Base-by-base conservation (phyloP, 306 rosid genomes). In the Leucaena leucocephala region DNA sequence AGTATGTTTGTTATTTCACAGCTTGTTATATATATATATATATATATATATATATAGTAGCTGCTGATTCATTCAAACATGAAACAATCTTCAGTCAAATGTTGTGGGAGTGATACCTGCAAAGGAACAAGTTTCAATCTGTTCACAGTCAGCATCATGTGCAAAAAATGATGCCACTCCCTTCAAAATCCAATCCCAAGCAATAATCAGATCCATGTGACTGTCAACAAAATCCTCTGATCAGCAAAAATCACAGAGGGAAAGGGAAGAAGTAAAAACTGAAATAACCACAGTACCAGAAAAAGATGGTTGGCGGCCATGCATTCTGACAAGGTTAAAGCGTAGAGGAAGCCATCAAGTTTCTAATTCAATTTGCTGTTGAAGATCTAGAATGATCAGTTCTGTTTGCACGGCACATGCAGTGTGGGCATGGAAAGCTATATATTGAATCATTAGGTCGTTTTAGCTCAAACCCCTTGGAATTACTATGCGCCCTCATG, bases 341-440 rank as follows among this genome's bases (percentile, higher is more conserved):
- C 78, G 52, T 67, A 57, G 49, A 66, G 80, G 84, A 71, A 68
- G 75, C 68, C 75, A 72, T 80, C 80, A 68, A 40, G 67, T 54
- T 39, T 83, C 72, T 64, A 58, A 54, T 73, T 89, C 88, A 89
- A 16, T 71, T 46, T 17, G 82, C 83, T 36, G 71, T 71, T 45
- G 79, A 82, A 33, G 79, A 72, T 84, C 61, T 85, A 22, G 86
- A 76, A 66, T 76, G 89, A 4, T 62, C 83, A 54, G 93, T 76
- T 85, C 88, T 88, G 84, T 86, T 88, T 42, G 75, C 3, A 27
- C 81, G 89, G 80, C 94, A 87, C 97, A 92, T 92, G 80, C 97
- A 92, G 81, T 92, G 90, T 6, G 97, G 97, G 87, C 97, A 92
- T 10, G 97, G 97, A 71, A 85, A 92, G 81, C 90, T 81, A 74